These are phyloP conservation scores for Penicillium sclerotigenum DNA, from an alignment of 2,329 filamentous ascomycete genomes.

Conservation along the genomic window DNA sequence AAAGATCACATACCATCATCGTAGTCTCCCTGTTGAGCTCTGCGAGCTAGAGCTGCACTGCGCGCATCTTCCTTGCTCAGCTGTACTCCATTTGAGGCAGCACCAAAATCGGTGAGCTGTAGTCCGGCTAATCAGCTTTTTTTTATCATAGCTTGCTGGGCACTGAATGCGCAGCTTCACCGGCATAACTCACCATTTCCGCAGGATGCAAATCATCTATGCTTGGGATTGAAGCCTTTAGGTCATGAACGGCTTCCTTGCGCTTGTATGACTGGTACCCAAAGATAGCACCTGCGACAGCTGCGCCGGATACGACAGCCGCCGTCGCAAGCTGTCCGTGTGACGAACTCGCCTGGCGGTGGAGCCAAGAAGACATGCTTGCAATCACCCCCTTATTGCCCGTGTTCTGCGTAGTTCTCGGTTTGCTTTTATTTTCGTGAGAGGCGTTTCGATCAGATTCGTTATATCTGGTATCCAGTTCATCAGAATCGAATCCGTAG, in stretches of 20 bases:
- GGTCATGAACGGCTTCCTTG: conserved; percentile 53
- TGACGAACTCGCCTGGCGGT: conserved; percentile 42
- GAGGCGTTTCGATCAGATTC: conserved; percentile 11
- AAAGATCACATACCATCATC: conserved; percentile 51
- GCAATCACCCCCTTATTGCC: conserved; percentile 14
- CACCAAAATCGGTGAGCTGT: conserved; percentile 52
- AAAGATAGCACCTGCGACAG: conserved; percentile 52
- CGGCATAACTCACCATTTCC: conserved; percentile 42
- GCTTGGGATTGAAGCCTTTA: conserved; percentile 62
- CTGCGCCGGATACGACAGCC: conserved; percentile 44
- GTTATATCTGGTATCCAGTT: conserved; percentile 21
- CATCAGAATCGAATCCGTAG: conserved; percentile 29
- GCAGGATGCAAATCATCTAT: conserved; percentile 51
- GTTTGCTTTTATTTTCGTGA: conserved; percentile 4
- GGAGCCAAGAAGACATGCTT: conserved; percentile 46
- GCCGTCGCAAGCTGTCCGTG: conserved; percentile 43
- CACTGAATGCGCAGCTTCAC: background rate
- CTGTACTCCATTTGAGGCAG: conserved; percentile 30
- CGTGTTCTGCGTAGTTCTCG: background rate
- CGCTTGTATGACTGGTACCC: conserved; percentile 56
- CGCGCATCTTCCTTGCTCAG: conserved; percentile 55
- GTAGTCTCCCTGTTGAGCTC: conserved; percentile 62
- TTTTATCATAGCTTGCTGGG: background rate
- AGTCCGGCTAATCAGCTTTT: conserved; percentile 37
- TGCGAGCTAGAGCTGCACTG: conserved; percentile 56